phyloP scores from a whole-genome alignment of 352 stramenopile genomes.

The Pythium dissotocum region DNA sequence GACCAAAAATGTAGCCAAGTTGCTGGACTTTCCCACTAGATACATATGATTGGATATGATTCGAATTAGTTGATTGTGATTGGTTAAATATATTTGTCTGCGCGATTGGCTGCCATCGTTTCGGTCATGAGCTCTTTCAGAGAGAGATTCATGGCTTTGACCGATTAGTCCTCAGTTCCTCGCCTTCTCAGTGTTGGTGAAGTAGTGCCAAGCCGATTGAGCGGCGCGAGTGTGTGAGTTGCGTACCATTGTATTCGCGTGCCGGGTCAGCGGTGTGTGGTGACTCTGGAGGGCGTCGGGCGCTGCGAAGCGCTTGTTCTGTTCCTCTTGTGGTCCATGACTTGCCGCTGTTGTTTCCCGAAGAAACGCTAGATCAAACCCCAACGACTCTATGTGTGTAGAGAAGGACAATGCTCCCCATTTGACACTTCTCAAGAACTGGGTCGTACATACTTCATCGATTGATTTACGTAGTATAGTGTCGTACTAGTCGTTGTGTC shows the following conservation, averaged over 20 bases:
- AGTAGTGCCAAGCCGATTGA: too few species aligned
- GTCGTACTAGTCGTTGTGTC: neutral
- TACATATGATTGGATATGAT: constrained; percentile 20
- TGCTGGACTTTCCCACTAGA: neutral
- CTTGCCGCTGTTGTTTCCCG: constrained; percentile 36
- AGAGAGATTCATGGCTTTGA: too few species aligned
- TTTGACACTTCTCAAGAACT: constrained; percentile 83
- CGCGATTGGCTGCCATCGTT: constrained; percentile 22
- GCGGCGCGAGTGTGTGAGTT: constrained; percentile 14
- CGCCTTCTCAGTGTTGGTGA: too few species aligned
- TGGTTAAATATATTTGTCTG: constrained; percentile 17
- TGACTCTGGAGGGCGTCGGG: constrained; percentile 27
- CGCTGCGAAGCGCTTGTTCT: constrained; percentile 31
- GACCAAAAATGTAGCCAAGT: neutral
- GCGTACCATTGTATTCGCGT: constrained; percentile 14
- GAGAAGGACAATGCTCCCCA: constrained; percentile 52
- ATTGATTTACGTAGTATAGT: neutral
- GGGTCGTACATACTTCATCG: constrained; percentile 50
- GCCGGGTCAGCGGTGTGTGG: constrained; percentile 28
- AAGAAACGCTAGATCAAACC: constrained; percentile 50
- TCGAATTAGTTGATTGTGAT: neutral
- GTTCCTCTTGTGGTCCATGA: constrained; percentile 26
- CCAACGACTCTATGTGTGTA: constrained; percentile 77
- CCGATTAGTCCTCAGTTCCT: too few species aligned
- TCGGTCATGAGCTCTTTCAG: neutral